Base-by-base conservation (phyloP, 73 alveolate genomes). In the Paramecium octaurelia region DNA sequence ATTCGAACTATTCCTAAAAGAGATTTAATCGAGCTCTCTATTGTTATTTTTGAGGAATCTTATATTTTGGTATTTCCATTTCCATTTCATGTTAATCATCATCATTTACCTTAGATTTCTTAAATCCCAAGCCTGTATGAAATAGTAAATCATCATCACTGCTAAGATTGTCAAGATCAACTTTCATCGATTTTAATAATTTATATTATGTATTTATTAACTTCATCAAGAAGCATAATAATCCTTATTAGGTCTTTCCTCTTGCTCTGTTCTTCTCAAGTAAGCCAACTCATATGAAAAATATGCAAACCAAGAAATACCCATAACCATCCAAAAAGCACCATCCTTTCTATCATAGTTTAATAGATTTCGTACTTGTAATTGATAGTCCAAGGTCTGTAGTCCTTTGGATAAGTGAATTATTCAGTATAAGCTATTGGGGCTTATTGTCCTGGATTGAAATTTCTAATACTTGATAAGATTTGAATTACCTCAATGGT, bases 391-490 rank as follows among this genome's bases (percentile, higher is more conserved):
- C 84, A 64, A 31, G 84, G 84, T 64, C 84, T 64, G 12, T 64
- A 64, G 31, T 64, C 84, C n/a, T 64, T 64, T 64, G 84, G 84
- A 24, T 64, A 64, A 31, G 29, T 64, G 27, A 64, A 64, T 31
- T 64, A 64, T 64, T 64, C 84, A 64, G 8, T 27, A 64, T 64
- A 64, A 64, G 84, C 84, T 11, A 27, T 12, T 64, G 84, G 84
- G 27, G 84, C 84, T 64, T 64, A 64, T 64, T 64, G 46, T 64
- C 84, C 84, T 12, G 84, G 84, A 64, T 27, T 27, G 84, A 64
- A 64, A 64, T 64, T 64, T 64, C 84, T 64, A 8, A 31, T 31
- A 27, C n/a, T 31, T 12, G 31, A 23, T 64, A 4, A 54, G 2
- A 54, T 54, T 64, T 3, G 6, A 23, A 64, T 12, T 64, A 64